phyloP scores from a whole-genome alignment of 169 alveolate genomes.

The Plasmodium gallinaceum region DNA sequence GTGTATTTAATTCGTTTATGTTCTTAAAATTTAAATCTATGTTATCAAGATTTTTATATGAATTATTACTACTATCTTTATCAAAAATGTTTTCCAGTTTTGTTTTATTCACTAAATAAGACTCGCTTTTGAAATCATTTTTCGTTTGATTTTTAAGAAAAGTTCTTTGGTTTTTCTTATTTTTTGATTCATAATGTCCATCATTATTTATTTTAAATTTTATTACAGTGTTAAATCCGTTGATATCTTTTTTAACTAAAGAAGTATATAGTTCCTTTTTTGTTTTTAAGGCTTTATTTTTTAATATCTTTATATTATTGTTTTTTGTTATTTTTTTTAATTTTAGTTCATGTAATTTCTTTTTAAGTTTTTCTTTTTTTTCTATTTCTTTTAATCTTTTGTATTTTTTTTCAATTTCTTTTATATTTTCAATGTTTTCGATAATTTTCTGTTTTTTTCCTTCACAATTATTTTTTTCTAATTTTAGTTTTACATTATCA shows the following conservation, averaged over 20 bases:
- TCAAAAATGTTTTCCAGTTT: no score
- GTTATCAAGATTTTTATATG: no score
- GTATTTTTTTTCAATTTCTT: conserved; percentile 62
- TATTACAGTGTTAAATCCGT: conserved; percentile 3
- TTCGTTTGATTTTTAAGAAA: no score
- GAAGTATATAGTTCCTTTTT: conserved; percentile 17
- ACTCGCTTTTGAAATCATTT: no score
- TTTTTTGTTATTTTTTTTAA: conserved; percentile 41
- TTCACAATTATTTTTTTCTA: not conserved
- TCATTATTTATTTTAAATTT: conserved; percentile 46
- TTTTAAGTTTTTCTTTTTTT: conserved; percentile 45
- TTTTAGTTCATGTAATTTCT: conserved; percentile 27
- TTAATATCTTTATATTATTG: conserved; percentile 53
- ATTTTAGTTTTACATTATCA: no score
- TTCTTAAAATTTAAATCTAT: no score
- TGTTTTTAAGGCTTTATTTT: conserved; percentile 36
- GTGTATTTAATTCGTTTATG: no score
- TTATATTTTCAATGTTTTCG: conserved; percentile 68
- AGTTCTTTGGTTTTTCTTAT: not conserved
- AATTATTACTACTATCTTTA: no score
- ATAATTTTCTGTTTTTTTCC: conserved; percentile 41
- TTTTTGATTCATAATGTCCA: not conserved
- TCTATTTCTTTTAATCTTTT: conserved; percentile 38
- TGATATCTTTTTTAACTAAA: conserved; percentile 22
- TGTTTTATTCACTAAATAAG: no score